These are phyloP conservation scores for Phytophthora podocarpi DNA, from an alignment of 352 stramenopile species.

Conservation along the genomic window DNA sequence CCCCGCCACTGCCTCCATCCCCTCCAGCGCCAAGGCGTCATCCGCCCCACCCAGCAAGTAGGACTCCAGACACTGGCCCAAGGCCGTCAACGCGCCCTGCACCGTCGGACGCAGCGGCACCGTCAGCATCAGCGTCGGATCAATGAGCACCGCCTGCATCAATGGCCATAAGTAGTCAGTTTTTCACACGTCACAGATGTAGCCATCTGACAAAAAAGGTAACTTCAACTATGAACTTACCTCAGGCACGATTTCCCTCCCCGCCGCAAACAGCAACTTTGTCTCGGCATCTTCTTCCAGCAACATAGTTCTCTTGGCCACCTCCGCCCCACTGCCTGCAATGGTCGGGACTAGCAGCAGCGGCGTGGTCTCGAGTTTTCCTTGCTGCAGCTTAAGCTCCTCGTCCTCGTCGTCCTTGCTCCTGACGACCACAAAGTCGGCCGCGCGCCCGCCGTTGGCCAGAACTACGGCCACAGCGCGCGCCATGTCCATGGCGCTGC, in stretches of 20 bases:
- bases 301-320: slow-evolving; percentile 56
- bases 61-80: slow-evolving; percentile 78
- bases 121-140: slow-evolving; percentile 67
- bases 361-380: slow-evolving; percentile 28
- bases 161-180: slow-evolving; percentile 6
- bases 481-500: slow-evolving; percentile 67
- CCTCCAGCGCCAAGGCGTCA: slow-evolving; percentile 57
- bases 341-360: slow-evolving; percentile 70
- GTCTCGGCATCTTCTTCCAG: slow-evolving; percentile 69
- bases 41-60: slow-evolving; percentile 62
- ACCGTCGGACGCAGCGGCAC: slow-evolving; percentile 60
- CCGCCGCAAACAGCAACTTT: slow-evolving; percentile 54
- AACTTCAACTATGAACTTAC: slow-evolving; percentile 33
- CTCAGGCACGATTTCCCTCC: slow-evolving; percentile 48
- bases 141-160: slow-evolving; percentile 62
- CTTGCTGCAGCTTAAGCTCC: slow-evolving; percentile 26
- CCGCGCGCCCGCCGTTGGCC: slow-evolving; percentile 45
- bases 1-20: slow-evolving; percentile 55
- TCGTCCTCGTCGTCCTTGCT: slow-evolving; percentile 16
- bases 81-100: slow-evolving; percentile 62
- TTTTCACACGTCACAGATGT: slow-evolving; percentile 12
- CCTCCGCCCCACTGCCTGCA: slow-evolving; percentile 55
- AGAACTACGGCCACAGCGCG: slow-evolving; percentile 61
- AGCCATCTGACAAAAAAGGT: not conserved
- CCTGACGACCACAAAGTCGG: slow-evolving; percentile 29